Evolutionary conservation across 352 stramenopile genomes (phyloP).

Genomic region (Phytophthora sojae): DNA sequence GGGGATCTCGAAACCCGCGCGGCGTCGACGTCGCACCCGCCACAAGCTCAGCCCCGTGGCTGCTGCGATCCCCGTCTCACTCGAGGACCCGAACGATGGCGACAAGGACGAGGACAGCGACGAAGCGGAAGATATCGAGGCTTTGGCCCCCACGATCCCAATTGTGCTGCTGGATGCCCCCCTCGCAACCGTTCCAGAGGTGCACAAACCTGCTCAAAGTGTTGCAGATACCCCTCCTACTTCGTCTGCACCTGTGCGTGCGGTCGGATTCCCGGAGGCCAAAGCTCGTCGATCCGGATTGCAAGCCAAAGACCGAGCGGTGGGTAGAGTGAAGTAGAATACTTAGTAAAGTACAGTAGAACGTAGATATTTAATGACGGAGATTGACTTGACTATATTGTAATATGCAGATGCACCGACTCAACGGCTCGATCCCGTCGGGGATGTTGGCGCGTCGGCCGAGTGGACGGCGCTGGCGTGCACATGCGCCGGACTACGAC

Average conservation of each 20-base stretch:
- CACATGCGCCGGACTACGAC: conserved; percentile 48
- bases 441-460: conserved; percentile 27
- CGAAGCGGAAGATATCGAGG: conserved; percentile 14
- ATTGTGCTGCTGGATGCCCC: conserved; percentile 11
- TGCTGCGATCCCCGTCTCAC: conserved; percentile 5
- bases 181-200: conserved; percentile 19
- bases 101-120: conserved; percentile 30
- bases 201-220: not conserved
- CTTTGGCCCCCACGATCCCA: conserved; percentile 15
- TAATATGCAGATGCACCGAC: conserved; percentile 24
- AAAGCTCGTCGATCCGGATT: conserved; percentile 26
- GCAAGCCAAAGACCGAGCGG: conserved; percentile 32
- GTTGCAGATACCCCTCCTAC: not conserved
- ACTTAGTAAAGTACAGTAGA: not conserved
- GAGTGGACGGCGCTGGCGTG: conserved; percentile 40
- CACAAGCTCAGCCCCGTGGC: conserved; percentile 8
- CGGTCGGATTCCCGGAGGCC: conserved; percentile 24
- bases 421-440: conserved; percentile 19
- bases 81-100: conserved; percentile 33
- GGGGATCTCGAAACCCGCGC: conserved; percentile 23
- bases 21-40: conserved; percentile 28
- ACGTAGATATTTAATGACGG: conserved; percentile 1
- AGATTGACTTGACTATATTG: conserved; percentile 11
- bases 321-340: conserved; percentile 7
- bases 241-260: conserved; percentile 13